A percentile compares a stretch with the other conserved stretches of the same genome.
phyloP scores from a whole-genome alignment of 2,329 filamentous ascomycete genomes.

The Neonectria faginata region DNA sequence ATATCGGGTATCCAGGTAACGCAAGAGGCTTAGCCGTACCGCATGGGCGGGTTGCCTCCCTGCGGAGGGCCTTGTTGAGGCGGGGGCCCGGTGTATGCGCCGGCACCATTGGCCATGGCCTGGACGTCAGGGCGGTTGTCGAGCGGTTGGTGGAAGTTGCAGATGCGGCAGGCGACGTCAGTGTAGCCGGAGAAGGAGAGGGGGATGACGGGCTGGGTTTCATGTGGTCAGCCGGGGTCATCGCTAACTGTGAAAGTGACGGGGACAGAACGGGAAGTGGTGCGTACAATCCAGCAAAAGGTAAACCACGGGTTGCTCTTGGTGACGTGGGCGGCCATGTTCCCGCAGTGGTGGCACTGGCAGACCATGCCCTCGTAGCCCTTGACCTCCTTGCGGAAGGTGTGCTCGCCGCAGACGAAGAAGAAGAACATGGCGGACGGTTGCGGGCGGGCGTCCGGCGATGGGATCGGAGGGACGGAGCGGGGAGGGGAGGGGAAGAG shows the following conservation, averaged over 20 bases:
- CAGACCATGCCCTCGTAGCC: slow-evolving; percentile 72
- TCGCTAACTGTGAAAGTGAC: background rate
- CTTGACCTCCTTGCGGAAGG: slow-evolving; percentile 68
- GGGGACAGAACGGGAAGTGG: background rate
- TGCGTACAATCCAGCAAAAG: slow-evolving; percentile 77
- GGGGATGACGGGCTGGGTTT: slow-evolving; percentile 72
- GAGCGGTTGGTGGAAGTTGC: slow-evolving; percentile 78
- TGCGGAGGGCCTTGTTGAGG: slow-evolving; percentile 48
- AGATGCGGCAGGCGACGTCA: slow-evolving; percentile 80
- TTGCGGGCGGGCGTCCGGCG: background rate
- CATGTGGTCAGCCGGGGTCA: slow-evolving; percentile 33
- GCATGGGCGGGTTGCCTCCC: slow-evolving; percentile 47
- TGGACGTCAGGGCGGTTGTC: slow-evolving; percentile 68
- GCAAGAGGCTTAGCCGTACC: slow-evolving; percentile 30
- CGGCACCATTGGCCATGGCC: slow-evolving; percentile 60
- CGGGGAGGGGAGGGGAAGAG: slow-evolving; percentile 10
- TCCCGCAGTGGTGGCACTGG: slow-evolving; percentile 75
- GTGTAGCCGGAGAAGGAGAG: slow-evolving; percentile 75
- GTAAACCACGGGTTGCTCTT: slow-evolving; percentile 81
- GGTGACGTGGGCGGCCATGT: slow-evolving; percentile 70
- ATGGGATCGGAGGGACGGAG: background rate
- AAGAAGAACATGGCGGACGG: slow-evolving; percentile 66
- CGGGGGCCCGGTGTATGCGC: slow-evolving; percentile 47
- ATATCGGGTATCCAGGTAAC: too few relatives aligned
- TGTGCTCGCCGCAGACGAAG: slow-evolving; percentile 72